Evolutionary conservation across 805 yeast genomes (phyloP).

Genomic region (Wickerhamomyces pijperi): DNA sequence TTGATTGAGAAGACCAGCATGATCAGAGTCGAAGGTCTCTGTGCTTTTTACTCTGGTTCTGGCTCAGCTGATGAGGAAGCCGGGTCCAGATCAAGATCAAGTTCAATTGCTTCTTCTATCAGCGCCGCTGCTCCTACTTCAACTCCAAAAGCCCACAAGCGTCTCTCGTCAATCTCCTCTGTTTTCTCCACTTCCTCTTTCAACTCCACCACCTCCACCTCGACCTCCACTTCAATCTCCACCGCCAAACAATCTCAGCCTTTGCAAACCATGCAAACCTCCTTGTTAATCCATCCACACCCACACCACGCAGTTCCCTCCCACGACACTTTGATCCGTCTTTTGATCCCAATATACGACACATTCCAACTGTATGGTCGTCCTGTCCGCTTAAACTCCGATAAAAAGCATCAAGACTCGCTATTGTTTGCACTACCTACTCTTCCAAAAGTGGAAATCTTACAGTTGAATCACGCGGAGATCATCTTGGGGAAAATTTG

Average conservation of each 20-base stretch:
- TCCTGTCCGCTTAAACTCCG: conserved; percentile 50
- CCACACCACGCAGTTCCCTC: conserved; percentile 63
- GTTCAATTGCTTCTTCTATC: conserved; percentile 1
- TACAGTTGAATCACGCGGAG: conserved; percentile 15
- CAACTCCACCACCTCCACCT: conserved; percentile 3
- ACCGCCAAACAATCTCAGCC: not conserved
- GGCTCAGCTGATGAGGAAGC: too few species aligned
- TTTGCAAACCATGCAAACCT: conserved; percentile 1
- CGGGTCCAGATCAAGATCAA: conserved; percentile 6
- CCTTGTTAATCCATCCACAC: conserved; percentile 53
- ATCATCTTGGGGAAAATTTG: not conserved
- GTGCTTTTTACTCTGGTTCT: conserved; percentile 32
- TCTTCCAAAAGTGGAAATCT: conserved; percentile 55
- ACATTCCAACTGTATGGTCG: conserved; percentile 65
- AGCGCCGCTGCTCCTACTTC: not conserved
- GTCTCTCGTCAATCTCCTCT: conserved; percentile 6
- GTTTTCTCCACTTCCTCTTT: conserved; percentile 5
- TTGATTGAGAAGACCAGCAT: conserved; percentile 48
- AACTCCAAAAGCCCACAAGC: not conserved
- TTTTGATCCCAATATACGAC: conserved; percentile 59
- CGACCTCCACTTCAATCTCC: conserved; percentile 1
- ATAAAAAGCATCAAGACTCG: conserved; percentile 41
- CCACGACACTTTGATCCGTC: conserved; percentile 62
- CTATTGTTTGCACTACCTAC: conserved; percentile 65
- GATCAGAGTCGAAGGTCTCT: conserved; percentile 44